phyloP scores from a whole-genome alignment of 2,329 filamentous ascomycete genomes.

The Cadophora sp. region DNA sequence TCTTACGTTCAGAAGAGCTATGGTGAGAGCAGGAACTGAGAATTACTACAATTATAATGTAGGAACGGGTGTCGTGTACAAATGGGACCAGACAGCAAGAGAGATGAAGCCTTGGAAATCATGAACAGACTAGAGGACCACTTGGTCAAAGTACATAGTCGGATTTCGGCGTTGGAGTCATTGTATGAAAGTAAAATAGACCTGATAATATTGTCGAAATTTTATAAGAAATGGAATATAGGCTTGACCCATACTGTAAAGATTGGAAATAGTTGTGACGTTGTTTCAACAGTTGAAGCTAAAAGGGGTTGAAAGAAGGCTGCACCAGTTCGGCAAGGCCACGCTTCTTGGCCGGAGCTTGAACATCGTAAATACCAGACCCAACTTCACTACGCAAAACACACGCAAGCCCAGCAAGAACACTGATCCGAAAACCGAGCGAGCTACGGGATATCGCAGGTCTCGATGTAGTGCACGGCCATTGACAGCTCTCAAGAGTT shows the following conservation, averaged over 20 bases:
- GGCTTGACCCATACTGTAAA: too few relatives aligned
- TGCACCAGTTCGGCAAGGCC: conserved; percentile 13
- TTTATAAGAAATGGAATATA: too few relatives aligned
- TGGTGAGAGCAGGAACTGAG: conserved; percentile 75
- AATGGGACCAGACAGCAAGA: conserved; percentile 64
- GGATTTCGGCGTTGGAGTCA: too few relatives aligned
- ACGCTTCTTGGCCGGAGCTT: conserved; percentile 15
- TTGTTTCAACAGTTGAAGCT: too few relatives aligned
- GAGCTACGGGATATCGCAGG: conserved; percentile 20
- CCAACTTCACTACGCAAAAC: conserved; percentile 1
- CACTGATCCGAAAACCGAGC: neutral
- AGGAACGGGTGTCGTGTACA: conserved; percentile 70
- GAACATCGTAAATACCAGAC: neutral
- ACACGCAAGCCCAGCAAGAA: conserved; percentile 13
- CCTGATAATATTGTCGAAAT: too few relatives aligned
- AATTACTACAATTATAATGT: conserved; percentile 90
- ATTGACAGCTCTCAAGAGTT: conserved; percentile 24
- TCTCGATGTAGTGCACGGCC: conserved; percentile 36
- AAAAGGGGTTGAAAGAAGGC: conserved; percentile 13
- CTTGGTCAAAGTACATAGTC: too few relatives aligned
- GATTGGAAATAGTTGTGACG: too few relatives aligned
- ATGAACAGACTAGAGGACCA: too few relatives aligned
- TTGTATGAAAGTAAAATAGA: too few relatives aligned
- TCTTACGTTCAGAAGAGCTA: conserved; percentile 77
- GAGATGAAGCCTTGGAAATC: conserved; percentile 50